Evolutionary conservation across 495 filamentous ascomycete genomes (phyloP).

Genomic region (Baudoinia panamericana): DNA sequence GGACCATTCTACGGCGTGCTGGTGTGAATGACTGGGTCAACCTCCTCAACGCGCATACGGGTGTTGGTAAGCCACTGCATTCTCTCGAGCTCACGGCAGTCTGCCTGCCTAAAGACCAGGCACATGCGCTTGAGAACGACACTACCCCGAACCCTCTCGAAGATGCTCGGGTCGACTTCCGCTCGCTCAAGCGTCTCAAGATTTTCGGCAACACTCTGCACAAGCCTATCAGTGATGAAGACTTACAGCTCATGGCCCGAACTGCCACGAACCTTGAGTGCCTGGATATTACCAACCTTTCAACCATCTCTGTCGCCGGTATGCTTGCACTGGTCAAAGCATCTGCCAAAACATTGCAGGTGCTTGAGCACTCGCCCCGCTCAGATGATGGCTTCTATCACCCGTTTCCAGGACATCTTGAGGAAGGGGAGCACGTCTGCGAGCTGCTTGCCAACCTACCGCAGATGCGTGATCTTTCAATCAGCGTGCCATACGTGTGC

Average conservation of each 20-base stretch:
- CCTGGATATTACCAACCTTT: constrained; percentile 40
- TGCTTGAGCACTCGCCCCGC: constrained; percentile 41
- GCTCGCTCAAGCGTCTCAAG: constrained; percentile 36
- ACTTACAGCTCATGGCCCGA: constrained; percentile 35
- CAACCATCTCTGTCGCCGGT: constrained; percentile 37
- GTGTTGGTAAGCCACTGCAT: constrained; percentile 27
- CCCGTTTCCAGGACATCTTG: constrained; percentile 29
- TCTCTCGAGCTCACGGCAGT: constrained; percentile 39
- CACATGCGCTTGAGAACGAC: constrained; percentile 22
- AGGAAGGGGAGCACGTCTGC: constrained; percentile 33
- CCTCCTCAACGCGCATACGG: constrained; percentile 26
- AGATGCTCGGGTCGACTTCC: constrained; percentile 32
- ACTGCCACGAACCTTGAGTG: constrained; percentile 39
- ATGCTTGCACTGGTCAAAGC: constrained; percentile 38
- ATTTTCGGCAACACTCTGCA: constrained; percentile 41
- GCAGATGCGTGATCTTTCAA: constrained; percentile 33
- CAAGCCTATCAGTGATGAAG: constrained; percentile 38
- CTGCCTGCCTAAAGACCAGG: constrained; percentile 32
- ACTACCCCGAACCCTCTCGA: constrained; percentile 25
- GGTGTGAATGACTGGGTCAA: constrained; percentile 34
- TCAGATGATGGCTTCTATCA: constrained; percentile 39
- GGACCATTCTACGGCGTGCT: constrained; percentile 39
- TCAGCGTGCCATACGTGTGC: constrained; percentile 39
- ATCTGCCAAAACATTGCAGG: constrained; percentile 34
- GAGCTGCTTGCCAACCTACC: constrained; percentile 35